Evolutionary conservation across 306 rosid species (phyloP), one percentile per base, ranked within the genome.

Genomic region (Glycine latifolia): DNA sequence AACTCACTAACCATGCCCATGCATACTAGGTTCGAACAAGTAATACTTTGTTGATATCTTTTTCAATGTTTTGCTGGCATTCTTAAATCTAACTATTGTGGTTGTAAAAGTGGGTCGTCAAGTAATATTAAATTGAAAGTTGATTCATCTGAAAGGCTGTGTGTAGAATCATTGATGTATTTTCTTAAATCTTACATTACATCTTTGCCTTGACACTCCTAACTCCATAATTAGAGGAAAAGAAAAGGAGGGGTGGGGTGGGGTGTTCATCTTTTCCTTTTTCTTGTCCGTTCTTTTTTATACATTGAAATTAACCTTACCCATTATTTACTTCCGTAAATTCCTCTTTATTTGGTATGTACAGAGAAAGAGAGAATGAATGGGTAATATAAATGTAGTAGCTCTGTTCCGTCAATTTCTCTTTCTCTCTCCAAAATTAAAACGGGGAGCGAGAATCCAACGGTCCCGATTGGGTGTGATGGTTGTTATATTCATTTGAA

Each of bases 401-500:
- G 39, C 63, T 37, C 31, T 0, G 41, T 5, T 79, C 86, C 82
- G 79, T 83, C 13, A 83, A 77, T 83, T 77, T 83, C 86, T 70
- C 61, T 5, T 10, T 31, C 47, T 82, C 65, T 20, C 46, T 82
- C 71, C 62, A 47, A 73, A 33, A 72, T 62, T 39, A 43, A 66
- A 81, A 62, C 12, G 0, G 43, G 46, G 37, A 60, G 84, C 3
- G 15, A 82, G 8, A 26, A 76, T 83, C 83, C 83, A 65, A 83
- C 47, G 83, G 83, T 35, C 76, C 63, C 15, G 20, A 72, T 72
- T 83, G 12, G 0, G 13, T 73, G 48, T 12, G 48, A 66, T 16
- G 63, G 43, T 78, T 83, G 76, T 83, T 83, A 83, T 83, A 83
- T 78, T 78, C 58, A 72, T 71, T 73, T 83, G 74, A 73, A 81